Conservation (phyloP, 306 rosid species). For the barrel medic (Medicago truncatula) region DNA sequence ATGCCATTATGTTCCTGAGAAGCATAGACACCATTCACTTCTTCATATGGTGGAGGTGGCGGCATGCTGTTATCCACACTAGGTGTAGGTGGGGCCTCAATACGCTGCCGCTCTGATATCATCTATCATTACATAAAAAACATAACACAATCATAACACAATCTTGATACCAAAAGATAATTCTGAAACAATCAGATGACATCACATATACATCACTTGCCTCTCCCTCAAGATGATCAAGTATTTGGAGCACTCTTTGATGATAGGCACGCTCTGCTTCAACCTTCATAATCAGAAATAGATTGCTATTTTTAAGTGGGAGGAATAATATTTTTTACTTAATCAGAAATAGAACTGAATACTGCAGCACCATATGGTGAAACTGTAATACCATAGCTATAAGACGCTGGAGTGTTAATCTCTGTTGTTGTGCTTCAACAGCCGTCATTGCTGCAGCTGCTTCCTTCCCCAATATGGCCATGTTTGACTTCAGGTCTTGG, state of each 20-base stretch:
- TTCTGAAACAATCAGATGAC: slow-evolving; percentile 23
- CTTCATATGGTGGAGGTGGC: slow-evolving; percentile 93
- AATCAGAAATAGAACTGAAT: slow-evolving; percentile 14
- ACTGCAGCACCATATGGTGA: slow-evolving; percentile 25
- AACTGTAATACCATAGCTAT: slow-evolving; percentile 76
- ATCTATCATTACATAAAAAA: slow-evolving; percentile 59
- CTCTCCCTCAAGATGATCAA: slow-evolving; percentile 97
- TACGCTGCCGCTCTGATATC: slow-evolving; percentile 85
- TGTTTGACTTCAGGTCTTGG: slow-evolving; percentile 84
- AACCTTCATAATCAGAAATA: slow-evolving; percentile 60
- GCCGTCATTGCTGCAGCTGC: slow-evolving; percentile 98
- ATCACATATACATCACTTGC: slow-evolving; percentile 48
- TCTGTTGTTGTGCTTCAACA: slow-evolving; percentile 98
- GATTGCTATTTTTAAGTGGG: slow-evolving; percentile 12
- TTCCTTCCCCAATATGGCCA: slow-evolving; percentile 95
- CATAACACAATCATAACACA: slow-evolving; percentile 34
- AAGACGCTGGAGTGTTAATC: slow-evolving; percentile 94
- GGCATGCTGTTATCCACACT: slow-evolving; percentile 69
- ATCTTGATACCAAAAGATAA: slow-evolving; percentile 38
- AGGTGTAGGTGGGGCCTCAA: slow-evolving; percentile 89
- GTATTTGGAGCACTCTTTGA: slow-evolving; percentile 82
- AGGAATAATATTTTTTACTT: slow-evolving; percentile 25
- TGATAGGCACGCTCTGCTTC: slow-evolving; percentile 95
- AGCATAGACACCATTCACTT: slow-evolving; percentile 80
- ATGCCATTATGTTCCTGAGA: slow-evolving; percentile 72